These are phyloP conservation scores for Zelonia costaricensis DNA, from an alignment of 208 protist genomes.

Conservation along the genomic window DNA sequence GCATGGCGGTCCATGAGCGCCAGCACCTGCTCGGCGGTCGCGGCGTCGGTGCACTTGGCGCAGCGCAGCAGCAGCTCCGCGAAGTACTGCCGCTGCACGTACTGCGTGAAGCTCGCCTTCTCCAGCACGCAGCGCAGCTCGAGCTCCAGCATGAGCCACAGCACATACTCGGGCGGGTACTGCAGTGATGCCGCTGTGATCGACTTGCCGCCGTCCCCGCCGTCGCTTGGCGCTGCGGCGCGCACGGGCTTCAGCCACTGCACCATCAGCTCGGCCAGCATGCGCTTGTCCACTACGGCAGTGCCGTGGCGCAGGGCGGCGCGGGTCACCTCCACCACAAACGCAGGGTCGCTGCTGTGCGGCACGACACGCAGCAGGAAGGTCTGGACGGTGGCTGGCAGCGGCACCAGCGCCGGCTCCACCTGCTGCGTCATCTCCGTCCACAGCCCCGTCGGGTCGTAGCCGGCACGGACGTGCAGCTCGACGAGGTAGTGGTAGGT, in stretches of 20 bases:
- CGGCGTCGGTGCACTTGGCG: constrained; percentile 74
- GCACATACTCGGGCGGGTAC: constrained; percentile 77
- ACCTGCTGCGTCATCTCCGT: constrained; percentile 54
- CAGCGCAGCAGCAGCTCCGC: constrained; percentile 73
- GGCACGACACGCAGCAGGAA: constrained; percentile 73
- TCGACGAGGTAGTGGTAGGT: constrained; percentile 88
- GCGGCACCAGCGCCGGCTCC: constrained; percentile 40
- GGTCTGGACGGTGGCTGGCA: constrained; percentile 67
- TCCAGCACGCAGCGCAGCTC: constrained; percentile 84
- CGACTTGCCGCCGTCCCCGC: not conserved
- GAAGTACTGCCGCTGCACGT: constrained; percentile 74
- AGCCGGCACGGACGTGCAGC: constrained; percentile 72
- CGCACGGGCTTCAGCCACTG: constrained; percentile 41
- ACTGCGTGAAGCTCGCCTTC: constrained; percentile 71
- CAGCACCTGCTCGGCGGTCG: constrained; percentile 62
- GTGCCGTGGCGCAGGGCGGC: constrained; percentile 59
- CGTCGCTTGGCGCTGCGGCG: not conserved
- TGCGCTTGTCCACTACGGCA: constrained; percentile 63
- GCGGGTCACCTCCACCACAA: constrained; percentile 72
- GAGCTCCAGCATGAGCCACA: constrained; percentile 86
- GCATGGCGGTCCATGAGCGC: constrained; percentile 87
- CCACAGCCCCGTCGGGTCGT: constrained; percentile 71
- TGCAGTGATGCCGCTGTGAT: not conserved
- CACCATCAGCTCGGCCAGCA: constrained; percentile 64
- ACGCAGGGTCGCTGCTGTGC: constrained; percentile 38